Evolutionary conservation across 192 early-diverging fungal species (phyloP).

Genomic region (Chytriomyces hyalinus): DNA sequence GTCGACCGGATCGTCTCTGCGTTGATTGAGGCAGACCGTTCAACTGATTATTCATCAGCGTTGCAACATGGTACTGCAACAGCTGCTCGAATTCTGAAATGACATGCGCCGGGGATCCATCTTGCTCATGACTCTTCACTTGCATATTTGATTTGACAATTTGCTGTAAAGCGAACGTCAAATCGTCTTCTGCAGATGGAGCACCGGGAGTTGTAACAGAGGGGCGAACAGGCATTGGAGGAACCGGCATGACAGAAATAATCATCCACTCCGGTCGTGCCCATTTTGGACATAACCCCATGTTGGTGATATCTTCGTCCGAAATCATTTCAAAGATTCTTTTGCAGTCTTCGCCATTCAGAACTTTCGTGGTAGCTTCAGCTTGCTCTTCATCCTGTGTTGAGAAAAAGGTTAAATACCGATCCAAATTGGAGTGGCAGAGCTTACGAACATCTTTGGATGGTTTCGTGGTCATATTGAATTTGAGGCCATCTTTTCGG

Average conservation of each 20-base stretch:
- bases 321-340: conserved; percentile 86
- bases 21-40: conserved; percentile 87
- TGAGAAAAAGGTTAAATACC: too few relatives aligned
- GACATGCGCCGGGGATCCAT: conserved; percentile 87
- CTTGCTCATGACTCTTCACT: conserved; percentile 77
- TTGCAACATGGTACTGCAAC: conserved; percentile 93
- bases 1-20: conserved; percentile 88
- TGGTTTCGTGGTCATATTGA: conserved; percentile 54
- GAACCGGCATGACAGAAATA: conserved; percentile 90
- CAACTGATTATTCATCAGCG: conserved; percentile 97
- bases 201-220: conserved; percentile 93
- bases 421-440: not conserved
- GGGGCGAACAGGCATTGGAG: conserved; percentile 95
- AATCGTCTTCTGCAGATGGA: conserved; percentile 89
- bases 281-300: conserved; percentile 89
- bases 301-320: conserved; percentile 80
- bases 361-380: conserved; percentile 43
- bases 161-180: conserved; percentile 92
- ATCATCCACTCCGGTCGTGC: conserved; percentile 99
- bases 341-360: conserved; percentile 78
- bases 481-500: conserved; percentile 78
- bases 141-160: conserved; percentile 92
- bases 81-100: conserved; percentile 86
- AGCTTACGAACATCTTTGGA: conserved; percentile 28
- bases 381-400: conserved; percentile 32